phyloP scores from a whole-genome alignment of 2,329 filamentous ascomycete species.

The Pyricularia grisea region DNA sequence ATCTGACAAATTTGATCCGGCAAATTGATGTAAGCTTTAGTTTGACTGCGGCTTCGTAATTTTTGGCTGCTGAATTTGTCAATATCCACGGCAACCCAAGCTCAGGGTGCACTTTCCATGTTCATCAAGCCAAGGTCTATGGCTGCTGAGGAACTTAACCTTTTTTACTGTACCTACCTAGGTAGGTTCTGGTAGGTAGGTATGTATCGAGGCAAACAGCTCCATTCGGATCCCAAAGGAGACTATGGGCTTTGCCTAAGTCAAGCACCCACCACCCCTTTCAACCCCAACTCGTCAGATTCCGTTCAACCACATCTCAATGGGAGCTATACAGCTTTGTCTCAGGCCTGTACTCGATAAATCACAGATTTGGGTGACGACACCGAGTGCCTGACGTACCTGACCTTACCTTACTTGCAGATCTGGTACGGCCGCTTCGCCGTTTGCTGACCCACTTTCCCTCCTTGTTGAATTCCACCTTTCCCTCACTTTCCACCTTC shows the following conservation, averaged over 20 bases:
- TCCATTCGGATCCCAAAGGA: not conserved
- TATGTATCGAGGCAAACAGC: not conserved
- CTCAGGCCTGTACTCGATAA: not conserved
- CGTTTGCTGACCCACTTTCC: not conserved
- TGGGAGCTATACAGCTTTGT: not conserved
- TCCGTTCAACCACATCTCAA: not conserved
- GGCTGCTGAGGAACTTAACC: too few species aligned
- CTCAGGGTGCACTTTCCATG: not conserved
- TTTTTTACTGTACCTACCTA: too few species aligned
- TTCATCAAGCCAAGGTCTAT: not conserved
- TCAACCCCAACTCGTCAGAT: not conserved
- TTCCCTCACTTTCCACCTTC: not conserved
- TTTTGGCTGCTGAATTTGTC: not conserved
- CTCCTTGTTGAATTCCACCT: not conserved
- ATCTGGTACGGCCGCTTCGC: not conserved
- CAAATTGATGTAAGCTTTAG: not conserved
- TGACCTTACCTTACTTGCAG: not conserved
- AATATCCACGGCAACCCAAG: not conserved
- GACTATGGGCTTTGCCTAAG: not conserved
- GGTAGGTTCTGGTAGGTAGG: too few species aligned
- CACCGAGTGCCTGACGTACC: not conserved
- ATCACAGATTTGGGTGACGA: not conserved
- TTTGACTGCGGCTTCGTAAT: not conserved
- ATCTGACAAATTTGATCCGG: not conserved
- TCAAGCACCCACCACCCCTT: not conserved